Conservation (phyloP, 805 yeast genomes). For the Helenozyma rhizophorensis region DNA sequence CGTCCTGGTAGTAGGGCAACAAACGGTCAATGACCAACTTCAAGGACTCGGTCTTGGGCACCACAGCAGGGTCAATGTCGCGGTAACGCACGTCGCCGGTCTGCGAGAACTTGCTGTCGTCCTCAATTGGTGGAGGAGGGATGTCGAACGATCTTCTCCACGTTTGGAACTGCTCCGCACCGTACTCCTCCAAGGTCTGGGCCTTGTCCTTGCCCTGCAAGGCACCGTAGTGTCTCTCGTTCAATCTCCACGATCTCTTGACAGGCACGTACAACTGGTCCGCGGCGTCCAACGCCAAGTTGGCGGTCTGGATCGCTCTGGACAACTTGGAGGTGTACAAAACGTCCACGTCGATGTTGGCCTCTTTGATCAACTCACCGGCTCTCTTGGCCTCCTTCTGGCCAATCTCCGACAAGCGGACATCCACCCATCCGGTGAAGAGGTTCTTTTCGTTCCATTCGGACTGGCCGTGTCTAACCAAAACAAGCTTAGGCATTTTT, state of each 20-base stretch:
- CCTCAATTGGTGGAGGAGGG: slow-evolving; percentile 88
- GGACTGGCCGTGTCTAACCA: slow-evolving; percentile 98
- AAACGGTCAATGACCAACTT: slow-evolving; percentile 93
- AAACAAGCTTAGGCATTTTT: slow-evolving; percentile 64
- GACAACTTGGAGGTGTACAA: slow-evolving; percentile 87
- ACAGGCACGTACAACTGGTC: slow-evolving; percentile 90
- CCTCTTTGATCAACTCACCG: slow-evolving; percentile 85
- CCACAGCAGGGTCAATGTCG: slow-evolving; percentile 75
- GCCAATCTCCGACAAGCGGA: slow-evolving; percentile 77
- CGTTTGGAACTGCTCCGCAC: slow-evolving; percentile 88
- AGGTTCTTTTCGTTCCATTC: slow-evolving; percentile 98
- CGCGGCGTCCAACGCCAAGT: slow-evolving; percentile 84
- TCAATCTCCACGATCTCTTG: slow-evolving; percentile 94
- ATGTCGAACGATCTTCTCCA: slow-evolving; percentile 98
- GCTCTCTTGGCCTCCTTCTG: slow-evolving; percentile 89
- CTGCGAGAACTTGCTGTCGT: slow-evolving; percentile 78
- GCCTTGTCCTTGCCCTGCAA: slow-evolving; percentile 98
- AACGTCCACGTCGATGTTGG: slow-evolving; percentile 79
- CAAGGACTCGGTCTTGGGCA: slow-evolving; percentile 94
- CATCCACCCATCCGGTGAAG: slow-evolving; percentile 99
- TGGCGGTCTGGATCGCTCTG: slow-evolving; percentile 96
- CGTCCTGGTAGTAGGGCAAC: slow-evolving; percentile 95
- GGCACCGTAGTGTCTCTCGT: slow-evolving; percentile 99
- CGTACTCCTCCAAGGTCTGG: slow-evolving; percentile 80
- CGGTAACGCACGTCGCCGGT: slow-evolving; percentile 79